Evolutionary conservation across 2,329 filamentous ascomycete species (phyloP), one percentile per base, ranked within the genome.

Genomic region (Macrophomina phaseolina): DNA sequence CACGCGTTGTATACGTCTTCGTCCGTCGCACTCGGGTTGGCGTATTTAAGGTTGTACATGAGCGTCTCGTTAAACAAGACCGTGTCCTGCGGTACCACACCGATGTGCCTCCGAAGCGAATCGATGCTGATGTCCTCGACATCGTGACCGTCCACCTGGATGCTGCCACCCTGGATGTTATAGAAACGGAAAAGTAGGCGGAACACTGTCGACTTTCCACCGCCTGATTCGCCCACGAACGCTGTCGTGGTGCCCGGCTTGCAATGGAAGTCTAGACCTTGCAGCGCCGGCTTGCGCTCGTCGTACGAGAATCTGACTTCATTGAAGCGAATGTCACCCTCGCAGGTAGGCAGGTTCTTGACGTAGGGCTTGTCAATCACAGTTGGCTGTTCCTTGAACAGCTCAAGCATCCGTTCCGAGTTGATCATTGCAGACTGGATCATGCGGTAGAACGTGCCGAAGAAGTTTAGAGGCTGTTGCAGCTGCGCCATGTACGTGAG

Each of bases 391-490:
- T 98, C 95, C 79, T 97, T 97, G 87, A 99, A 98, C 18, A 99
- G 84, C 79, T 98, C 95, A 65, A 99, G 82, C 77, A 99, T 90
- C 18, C 95, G 90, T 83, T 99, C 95, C 4, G 94, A 94, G 67
- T 96, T 97, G 75, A 99, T 98, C 90, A 99, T 92, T 64, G 94
- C 92, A 72, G 94, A 95, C 79, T 98, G 95, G 5, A 98, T 94
- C 69, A 93, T 95, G 61, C 94, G 88, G 79, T 98, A 99, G 77
- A 98, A 98, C 0, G 93, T 95, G 66, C 94, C 95, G 73, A 93
- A 92, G 76, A 91, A 92, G 70, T 89, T 89, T 64, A 93, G 82
- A 2, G 90, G 90, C 1, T 86, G 85, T 52, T 90, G 90, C 45
- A 93, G 82, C 73, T 92, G 90, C 18, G 86, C 85, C 89, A 91